These are phyloP conservation scores for Asclepias syriaca DNA, from an alignment of 257 asterid species.

Conservation along the genomic window DNA sequence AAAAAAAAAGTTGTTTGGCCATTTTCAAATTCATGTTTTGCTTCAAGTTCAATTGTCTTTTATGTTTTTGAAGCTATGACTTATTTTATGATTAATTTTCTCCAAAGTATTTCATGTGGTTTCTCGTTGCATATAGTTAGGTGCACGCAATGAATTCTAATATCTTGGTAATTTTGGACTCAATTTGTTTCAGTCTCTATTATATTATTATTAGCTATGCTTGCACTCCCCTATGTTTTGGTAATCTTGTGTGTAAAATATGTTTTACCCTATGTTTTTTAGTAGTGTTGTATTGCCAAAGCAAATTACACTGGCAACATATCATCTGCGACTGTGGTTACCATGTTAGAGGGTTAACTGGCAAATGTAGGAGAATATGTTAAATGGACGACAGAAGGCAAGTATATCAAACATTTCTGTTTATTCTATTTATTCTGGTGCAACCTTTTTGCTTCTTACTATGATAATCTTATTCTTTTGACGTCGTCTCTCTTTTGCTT, in stretches of 20 bases:
- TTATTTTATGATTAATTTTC: not conserved
- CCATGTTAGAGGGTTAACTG: constrained; percentile 13
- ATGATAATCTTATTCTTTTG: not conserved
- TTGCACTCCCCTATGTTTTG: not conserved
- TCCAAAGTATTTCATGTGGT: not conserved
- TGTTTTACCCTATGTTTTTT: not conserved
- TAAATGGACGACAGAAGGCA: constrained; percentile 37
- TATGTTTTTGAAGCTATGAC: not conserved
- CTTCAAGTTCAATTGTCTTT: not conserved
- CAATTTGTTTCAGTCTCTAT: not conserved
- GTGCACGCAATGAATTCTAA: no score
- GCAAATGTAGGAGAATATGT: constrained; percentile 23
- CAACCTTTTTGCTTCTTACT: not conserved
- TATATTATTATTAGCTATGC: not conserved
- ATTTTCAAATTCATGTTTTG: not conserved
- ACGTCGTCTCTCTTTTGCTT: constrained; percentile 2
- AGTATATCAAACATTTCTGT: constrained; percentile 17
- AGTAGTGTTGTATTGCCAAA: constrained; percentile 1
- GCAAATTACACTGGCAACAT: constrained; percentile 3
- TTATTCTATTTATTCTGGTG: constrained; percentile 8
- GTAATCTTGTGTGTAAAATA: not conserved
- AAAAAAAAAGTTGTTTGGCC: not conserved
- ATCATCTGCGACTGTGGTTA: constrained; percentile 17
- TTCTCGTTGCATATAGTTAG: not conserved
- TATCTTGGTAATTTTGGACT: no score